These are phyloP conservation scores for Kurtzmaniella cleridarum DNA, from an alignment of 805 yeast genomes.

Conservation along the genomic window DNA sequence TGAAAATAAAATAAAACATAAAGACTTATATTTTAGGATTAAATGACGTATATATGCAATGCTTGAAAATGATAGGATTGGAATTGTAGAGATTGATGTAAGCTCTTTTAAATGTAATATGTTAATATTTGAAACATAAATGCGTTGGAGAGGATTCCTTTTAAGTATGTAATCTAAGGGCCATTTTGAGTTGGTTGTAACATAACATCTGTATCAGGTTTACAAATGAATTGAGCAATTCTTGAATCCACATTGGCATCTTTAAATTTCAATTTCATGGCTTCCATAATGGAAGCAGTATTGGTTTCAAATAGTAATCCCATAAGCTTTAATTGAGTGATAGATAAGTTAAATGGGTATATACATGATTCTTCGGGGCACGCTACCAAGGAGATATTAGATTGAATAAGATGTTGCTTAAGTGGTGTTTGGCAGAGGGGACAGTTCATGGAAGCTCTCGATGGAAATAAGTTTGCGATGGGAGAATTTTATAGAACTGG, in stretches of 20 bases:
- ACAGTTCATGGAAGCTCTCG: slow-evolving; percentile 15
- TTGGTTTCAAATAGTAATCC: slow-evolving; percentile 17
- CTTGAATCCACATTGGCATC: slow-evolving; percentile 19
- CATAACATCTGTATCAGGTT: slow-evolving; percentile 10
- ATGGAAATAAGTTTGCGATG: no score
- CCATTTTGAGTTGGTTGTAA: not conserved
- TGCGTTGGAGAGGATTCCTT: no score
- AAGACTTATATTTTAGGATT: no score
- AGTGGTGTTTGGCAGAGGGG: slow-evolving; percentile 24
- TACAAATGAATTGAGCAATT: slow-evolving; percentile 21
- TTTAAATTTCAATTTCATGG: slow-evolving; percentile 19
- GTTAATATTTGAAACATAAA: no score
- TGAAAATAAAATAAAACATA: no score
- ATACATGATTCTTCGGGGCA: slow-evolving; percentile 25
- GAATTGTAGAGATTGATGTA: no score
- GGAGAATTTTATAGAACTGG: no score
- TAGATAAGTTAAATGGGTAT: slow-evolving; percentile 28
- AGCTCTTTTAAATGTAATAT: no score
- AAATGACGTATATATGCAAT: no score
- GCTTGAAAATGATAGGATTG: no score
- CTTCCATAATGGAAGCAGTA: slow-evolving; percentile 19
- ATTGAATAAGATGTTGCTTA: slow-evolving; percentile 21
- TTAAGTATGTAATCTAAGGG: no score
- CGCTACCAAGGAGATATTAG: slow-evolving; percentile 19
- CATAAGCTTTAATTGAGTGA: slow-evolving; percentile 20